A percentile compares a stretch with the other conserved stretches of the same genome.
These are phyloP conservation scores for Coemansia sp. DNA, from an alignment of 192 early-diverging fungal genomes.

Conservation along the genomic window DNA sequence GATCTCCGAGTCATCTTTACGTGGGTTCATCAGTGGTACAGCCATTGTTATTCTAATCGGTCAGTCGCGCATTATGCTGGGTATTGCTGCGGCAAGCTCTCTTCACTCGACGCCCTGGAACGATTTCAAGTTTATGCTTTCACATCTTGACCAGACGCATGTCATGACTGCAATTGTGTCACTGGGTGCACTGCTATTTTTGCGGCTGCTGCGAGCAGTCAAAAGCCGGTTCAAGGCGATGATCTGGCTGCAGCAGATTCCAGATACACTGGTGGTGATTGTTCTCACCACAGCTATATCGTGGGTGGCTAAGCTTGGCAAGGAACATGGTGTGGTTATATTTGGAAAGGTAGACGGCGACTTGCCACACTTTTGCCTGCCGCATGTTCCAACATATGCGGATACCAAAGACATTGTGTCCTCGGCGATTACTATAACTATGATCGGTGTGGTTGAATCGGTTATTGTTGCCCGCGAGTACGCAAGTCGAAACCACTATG, in stretches of 20 bases:
- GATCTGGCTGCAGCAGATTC: slow-evolving; percentile 70
- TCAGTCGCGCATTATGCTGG: slow-evolving; percentile 80
- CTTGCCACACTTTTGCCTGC: slow-evolving; percentile 55
- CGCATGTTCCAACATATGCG: slow-evolving; percentile 64
- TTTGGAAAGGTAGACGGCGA: slow-evolving; percentile 73
- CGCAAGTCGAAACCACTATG: slow-evolving; percentile 86
- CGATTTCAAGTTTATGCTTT: slow-evolving; percentile 67
- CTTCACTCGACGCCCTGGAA: slow-evolving; percentile 79
- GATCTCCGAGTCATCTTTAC: slow-evolving; percentile 85
- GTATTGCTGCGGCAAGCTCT: slow-evolving; percentile 55
- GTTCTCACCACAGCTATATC: slow-evolving; percentile 71
- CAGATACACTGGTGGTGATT: slow-evolving; percentile 89
- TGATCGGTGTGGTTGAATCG: slow-evolving; percentile 97
- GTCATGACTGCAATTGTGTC: slow-evolving; percentile 70
- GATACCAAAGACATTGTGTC: slow-evolving; percentile 70
- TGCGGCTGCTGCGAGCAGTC: slow-evolving; percentile 56
- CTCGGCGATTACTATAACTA: slow-evolving; percentile 84
- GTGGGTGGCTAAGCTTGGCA: slow-evolving; percentile 56
- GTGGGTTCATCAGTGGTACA: slow-evolving; percentile 94
- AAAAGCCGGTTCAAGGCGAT: slow-evolving; percentile 40
- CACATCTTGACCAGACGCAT: slow-evolving; percentile 66
- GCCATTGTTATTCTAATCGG: slow-evolving; percentile 91
- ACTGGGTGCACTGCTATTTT: slow-evolving; percentile 65
- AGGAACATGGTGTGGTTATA: slow-evolving; percentile 68
- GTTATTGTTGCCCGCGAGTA: slow-evolving; percentile 94